Evolutionary conservation across 2,329 filamentous ascomycete species (phyloP), one percentile per base, ranked within the genome.

Genomic region (Aspergillus jensenii): DNA sequence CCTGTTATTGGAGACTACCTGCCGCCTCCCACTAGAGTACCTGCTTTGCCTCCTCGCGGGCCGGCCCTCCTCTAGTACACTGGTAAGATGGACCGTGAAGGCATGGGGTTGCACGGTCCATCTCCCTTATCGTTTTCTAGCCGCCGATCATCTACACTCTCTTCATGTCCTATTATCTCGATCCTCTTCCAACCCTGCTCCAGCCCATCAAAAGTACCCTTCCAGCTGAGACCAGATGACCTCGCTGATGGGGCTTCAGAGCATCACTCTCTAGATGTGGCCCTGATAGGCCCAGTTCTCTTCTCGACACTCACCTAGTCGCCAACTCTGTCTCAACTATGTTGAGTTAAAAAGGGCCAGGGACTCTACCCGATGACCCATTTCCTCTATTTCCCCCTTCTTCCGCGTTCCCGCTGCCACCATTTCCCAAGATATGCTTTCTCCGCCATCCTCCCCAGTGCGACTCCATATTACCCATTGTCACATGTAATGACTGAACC

Each of bases 81-180:
- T 45, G 41, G 44, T 43, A 19, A 58, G n/a, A 39, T 37, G 53
- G 44, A 19, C 25, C 27, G 14, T 27, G 52, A 43, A 25, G 23
- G 53, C 35, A 48, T 40, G 35, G 41, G n/a, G 53, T 55, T 55
- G 59, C 59, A 63, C 59, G 54, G 61, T 58, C 61, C 56, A 59
- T 58, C 39, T 46, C 50, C 45, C 39, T 55, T 51, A 51, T 55
- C 45, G 44, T 54, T 50, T 23, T 53, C 33, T 51, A 56, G 48
- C 40, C 45, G 59, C 56, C 46, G 56, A 58, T 55, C 56, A 51
- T 55, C 25, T 44, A 52, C 45, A 19, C 31, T 41, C 25, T 53
- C 11, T 37, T 15, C 7, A 31, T 50, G 27, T 37, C 19, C 43
- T 44, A 37, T 45, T 40, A 45, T n/a, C 33, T 47, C 15, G 31